A percentile compares a stretch with the other conserved stretches of the same genome.
These are phyloP conservation scores for Ophiostoma sp. DNA, from an alignment of 2,329 filamentous ascomycete genomes.

Conservation along the genomic window DNA sequence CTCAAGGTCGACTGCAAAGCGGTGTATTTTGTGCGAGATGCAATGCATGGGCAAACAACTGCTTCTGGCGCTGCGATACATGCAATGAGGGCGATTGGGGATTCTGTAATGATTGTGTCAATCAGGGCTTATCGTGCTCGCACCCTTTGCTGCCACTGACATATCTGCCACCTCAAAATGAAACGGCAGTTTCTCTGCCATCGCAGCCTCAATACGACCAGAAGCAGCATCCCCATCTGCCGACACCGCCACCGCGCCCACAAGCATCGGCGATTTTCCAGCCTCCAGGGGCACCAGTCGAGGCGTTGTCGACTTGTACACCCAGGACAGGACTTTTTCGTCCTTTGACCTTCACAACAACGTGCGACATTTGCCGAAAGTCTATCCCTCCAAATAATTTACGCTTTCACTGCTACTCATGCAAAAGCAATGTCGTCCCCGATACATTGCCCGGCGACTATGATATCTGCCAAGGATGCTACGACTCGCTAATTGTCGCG, in stretches of 20 bases:
- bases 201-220: neutral
- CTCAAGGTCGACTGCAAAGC: conserved; percentile 61
- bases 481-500: conserved; percentile 47
- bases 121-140: conserved; percentile 72
- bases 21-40: conserved; percentile 84
- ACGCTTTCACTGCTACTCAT: conserved; percentile 75
- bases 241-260: conserved; percentile 29
- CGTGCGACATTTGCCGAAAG: conserved; percentile 72
- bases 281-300: conserved; percentile 36
- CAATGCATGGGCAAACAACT: conserved; percentile 66
- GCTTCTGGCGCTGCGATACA: conserved; percentile 80
- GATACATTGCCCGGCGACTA: conserved; percentile 65
- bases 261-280: conserved; percentile 38
- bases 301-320: conserved; percentile 35
- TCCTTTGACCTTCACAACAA: conserved; percentile 64
- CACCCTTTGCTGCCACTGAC: conserved; percentile 75
- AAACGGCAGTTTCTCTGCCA: conserved; percentile 24
- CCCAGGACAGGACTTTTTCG: conserved; percentile 53
- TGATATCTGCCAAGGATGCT: conserved; percentile 77
- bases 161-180: conserved; percentile 43
- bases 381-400: conserved; percentile 64
- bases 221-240: conserved; percentile 30
- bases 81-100: conserved; percentile 96
- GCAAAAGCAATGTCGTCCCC: conserved; percentile 49
- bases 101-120: conserved; percentile 83